Percentiles rank a stretch among this genome's conserved stretches.
phyloP scores from a whole-genome alignment of 2,329 filamentous ascomycete genomes.

The Biscogniauxia mediterranea region DNA sequence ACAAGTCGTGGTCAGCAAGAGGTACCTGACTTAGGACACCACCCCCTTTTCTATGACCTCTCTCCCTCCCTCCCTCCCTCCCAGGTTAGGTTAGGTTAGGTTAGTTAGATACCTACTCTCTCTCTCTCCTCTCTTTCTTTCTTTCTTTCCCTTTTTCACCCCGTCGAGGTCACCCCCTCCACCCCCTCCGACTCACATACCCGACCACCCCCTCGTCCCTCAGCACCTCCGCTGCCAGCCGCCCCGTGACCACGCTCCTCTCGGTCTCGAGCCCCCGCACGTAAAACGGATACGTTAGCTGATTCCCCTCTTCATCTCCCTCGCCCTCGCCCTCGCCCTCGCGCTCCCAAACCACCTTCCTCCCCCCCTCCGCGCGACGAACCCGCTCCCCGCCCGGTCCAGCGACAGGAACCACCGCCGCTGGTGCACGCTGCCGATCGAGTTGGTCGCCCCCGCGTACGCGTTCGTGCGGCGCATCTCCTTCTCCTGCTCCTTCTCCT shows the following conservation, averaged over 20 bases:
- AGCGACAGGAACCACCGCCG: conserved; percentile 65
- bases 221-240: conserved; percentile 58
- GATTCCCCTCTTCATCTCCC: conserved; percentile 7
- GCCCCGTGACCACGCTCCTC: conserved; percentile 65
- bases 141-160: no score
- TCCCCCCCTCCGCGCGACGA: conserved; percentile 38
- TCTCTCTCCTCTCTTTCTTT: no score
- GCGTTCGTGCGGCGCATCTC: conserved; percentile 54
- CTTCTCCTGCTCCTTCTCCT: no score
- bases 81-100: no score
- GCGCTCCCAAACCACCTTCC: conserved; percentile 25
- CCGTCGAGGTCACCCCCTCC: conserved; percentile 50
- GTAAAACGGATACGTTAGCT: conserved; percentile 55
- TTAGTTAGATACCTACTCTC: no score
- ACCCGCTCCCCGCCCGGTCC: conserved; percentile 59
- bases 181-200: conserved; percentile 59
- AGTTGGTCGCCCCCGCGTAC: conserved; percentile 64
- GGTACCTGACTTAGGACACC: background rate
- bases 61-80: no score
- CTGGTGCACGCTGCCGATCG: conserved; percentile 66
- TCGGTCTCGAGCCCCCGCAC: conserved; percentile 61
- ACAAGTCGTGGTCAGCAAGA: background rate
- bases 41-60: background rate
- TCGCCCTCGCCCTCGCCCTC: conserved; percentile 10
- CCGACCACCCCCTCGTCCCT: conserved; percentile 57